Evolutionary conservation across 768 basidiomycete genomes (phyloP), one percentile per base, ranked within the genome.

Genomic region (Mycena crocata): DNA sequence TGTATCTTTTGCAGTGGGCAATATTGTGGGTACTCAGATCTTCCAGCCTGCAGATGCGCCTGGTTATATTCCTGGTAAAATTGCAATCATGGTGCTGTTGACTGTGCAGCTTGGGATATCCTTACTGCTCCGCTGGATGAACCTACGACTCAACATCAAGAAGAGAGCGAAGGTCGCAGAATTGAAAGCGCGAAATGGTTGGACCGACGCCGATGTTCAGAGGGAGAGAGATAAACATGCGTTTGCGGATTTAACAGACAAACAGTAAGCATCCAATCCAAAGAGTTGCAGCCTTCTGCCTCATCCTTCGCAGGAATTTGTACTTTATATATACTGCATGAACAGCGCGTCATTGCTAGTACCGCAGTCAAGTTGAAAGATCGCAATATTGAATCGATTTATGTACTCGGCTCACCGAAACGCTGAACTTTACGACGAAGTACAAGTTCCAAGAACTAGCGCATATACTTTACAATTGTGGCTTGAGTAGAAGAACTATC

Each of bases 21-120:
- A 90, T 70, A 87, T 89, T 50, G 81, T 89, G 60, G 90, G 90
- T 7, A 83, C 87, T 0, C 84, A 87, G 72, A 89, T 90, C 32
- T 89, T 92, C 72, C 86, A 85, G 34, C 85, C 89, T 0, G 83
- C 86, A 66, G 88, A 88, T 66, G 88, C 87, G 3, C 88, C 89
- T 0, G 81, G 73, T 19, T 92, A 91, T 73, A 85, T 89, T 32
- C 89, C 88, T 0, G 90, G 89, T 24, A 92, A 92, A 72, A 85
- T 86, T 17, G 83, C 90, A 1, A 89, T 91, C 67, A 84, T 90
- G 81, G 80, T 89, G 5, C 79, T 90, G 8, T 78, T 91, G 34
- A 83, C 77, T 3, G 82, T 84, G 2, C 88, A 89, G 69, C 74
- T 91, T 32, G 76, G 73, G 21, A 67, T 90, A 24, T 85, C 82